Base-by-base conservation (phyloP, 352 stramenopile species). In the Plasmopara muralis region DNA sequence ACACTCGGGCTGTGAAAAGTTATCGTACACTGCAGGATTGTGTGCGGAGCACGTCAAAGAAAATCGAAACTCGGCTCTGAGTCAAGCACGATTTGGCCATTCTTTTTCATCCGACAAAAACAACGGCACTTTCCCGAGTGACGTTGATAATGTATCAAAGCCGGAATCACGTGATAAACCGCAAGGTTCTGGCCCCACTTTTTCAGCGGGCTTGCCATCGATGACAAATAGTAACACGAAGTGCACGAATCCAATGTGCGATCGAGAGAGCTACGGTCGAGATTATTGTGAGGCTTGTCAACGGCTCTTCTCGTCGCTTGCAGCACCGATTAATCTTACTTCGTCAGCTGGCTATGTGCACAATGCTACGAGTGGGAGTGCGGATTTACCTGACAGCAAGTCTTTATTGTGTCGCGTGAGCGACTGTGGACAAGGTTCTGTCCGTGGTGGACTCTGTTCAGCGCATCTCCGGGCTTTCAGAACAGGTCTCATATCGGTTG, bases 241-340 rank as follows among this genome's bases (percentile, higher is more conserved):
- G 25, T 88, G 77, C 49, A 76, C 50, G 33, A 88, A 86, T 45
- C 66, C 67, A 31, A 84, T 83, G 18, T 88, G 77, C 48, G 57
- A 64, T 31, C 65, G 70, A 15, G 66, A 83, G 34, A 74, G 68
- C 16, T 83, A 75, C 49, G 72, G 71, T 0, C 62, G 64, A 5
- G 74, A 85, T 38, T 83, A 78, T 39, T 88, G 77, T 33, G 74
- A 83, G 9, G 61, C 62, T 1, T 88, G 77, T 42, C 74, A 83
- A 54, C 70, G 55, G 34, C 66, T 88, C 33, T 86, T 85, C 34
- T 70, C 72, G 10, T 72, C 72, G 16, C 55, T 85, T 40, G 60
- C 72, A 5, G 66, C 79, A 14, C 70, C 74, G 2, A 74, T 76
- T 79, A 53, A 52, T 46, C 0, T 46, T 44, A 34, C 15, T 25